Evolutionary conservation across 2,329 filamentous ascomycete genomes (phyloP).

Genomic region (Trichoderma sp.): DNA sequence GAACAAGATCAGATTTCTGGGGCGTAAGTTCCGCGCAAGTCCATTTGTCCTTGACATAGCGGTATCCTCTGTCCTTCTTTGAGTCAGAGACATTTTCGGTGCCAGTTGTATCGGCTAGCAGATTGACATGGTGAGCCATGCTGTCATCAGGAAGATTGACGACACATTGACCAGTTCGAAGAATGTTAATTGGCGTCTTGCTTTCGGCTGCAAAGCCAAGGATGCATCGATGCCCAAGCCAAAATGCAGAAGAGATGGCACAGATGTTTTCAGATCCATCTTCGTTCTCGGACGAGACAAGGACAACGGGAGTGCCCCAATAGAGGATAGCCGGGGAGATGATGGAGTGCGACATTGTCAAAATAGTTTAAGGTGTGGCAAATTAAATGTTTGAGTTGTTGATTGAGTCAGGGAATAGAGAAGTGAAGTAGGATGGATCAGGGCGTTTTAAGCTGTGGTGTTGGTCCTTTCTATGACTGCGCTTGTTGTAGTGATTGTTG

Average conservation of each 20-base stretch:
- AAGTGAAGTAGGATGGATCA: neutral
- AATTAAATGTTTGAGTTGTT: neutral
- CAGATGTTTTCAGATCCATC: conserved; percentile 41
- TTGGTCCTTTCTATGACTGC: neutral
- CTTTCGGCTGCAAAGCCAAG: conserved; percentile 37
- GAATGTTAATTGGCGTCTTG: conserved; percentile 40
- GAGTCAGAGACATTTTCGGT: conserved; percentile 27
- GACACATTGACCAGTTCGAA: conserved; percentile 41
- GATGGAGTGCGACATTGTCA: conserved; percentile 14
- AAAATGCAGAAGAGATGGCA: conserved; percentile 45
- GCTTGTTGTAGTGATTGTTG: neutral
- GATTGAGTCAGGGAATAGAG: neutral
- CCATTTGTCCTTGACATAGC: conserved; percentile 41
- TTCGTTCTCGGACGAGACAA: conserved; percentile 40
- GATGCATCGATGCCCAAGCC: conserved; percentile 43
- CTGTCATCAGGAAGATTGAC: conserved; percentile 40
- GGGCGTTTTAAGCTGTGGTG: neutral
- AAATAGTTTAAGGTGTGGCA: neutral
- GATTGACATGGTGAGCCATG: conserved; percentile 36
- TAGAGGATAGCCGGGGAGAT: conserved; percentile 42
- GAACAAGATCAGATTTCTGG: conserved; percentile 33
- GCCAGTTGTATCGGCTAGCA: conserved; percentile 39
- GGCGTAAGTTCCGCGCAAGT: conserved; percentile 33
- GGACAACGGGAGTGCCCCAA: conserved; percentile 41
- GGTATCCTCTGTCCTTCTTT: conserved; percentile 34